phyloP scores from a whole-genome alignment of 208 protist species.

The Trypanosoma boissoni region DNA sequence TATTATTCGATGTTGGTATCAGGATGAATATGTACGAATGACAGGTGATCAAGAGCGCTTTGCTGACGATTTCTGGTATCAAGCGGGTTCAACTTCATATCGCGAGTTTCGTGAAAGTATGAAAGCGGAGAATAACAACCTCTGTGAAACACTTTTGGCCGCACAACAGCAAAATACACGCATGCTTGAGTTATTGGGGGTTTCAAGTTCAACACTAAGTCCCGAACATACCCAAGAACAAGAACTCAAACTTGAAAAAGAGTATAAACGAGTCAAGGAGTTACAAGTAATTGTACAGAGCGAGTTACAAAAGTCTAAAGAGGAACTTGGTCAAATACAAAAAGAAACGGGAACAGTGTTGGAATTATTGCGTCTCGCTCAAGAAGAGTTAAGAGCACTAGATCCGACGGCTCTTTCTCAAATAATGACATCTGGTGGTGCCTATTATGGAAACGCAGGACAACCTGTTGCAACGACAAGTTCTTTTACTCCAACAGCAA shows the following conservation, averaged over 20 bases:
- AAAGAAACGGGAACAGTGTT: conserved; percentile 47
- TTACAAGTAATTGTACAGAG: conserved; percentile 29
- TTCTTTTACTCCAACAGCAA: neutral
- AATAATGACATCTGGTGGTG: neutral
- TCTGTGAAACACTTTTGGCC: conserved; percentile 43
- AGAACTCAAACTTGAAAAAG: conserved; percentile 37
- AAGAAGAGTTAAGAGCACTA: conserved; percentile 47
- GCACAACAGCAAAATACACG: conserved; percentile 33
- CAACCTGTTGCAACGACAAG: conserved; percentile 6
- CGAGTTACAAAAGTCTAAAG: conserved; percentile 29
- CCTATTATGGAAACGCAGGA: neutral
- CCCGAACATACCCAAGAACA: conserved; percentile 30
- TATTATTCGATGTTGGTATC: conserved; percentile 81
- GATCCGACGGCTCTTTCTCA: conserved; percentile 24
- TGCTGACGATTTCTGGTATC: conserved; percentile 69
- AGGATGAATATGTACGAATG: conserved; percentile 71
- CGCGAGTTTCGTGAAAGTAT: conserved; percentile 60
- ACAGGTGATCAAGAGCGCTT: conserved; percentile 63
- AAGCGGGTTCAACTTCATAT: conserved; percentile 71
- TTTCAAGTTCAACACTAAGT: conserved; percentile 33
- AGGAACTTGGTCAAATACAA: conserved; percentile 36
- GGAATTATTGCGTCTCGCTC: conserved; percentile 42
- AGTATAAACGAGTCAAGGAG: conserved; percentile 38
- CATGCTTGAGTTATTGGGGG: conserved; percentile 37
- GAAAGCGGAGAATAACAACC: conserved; percentile 35